These are phyloP conservation scores for Cladophialophora yegresii DNA, from an alignment of 2,329 filamentous ascomycete genomes.

Conservation along the genomic window DNA sequence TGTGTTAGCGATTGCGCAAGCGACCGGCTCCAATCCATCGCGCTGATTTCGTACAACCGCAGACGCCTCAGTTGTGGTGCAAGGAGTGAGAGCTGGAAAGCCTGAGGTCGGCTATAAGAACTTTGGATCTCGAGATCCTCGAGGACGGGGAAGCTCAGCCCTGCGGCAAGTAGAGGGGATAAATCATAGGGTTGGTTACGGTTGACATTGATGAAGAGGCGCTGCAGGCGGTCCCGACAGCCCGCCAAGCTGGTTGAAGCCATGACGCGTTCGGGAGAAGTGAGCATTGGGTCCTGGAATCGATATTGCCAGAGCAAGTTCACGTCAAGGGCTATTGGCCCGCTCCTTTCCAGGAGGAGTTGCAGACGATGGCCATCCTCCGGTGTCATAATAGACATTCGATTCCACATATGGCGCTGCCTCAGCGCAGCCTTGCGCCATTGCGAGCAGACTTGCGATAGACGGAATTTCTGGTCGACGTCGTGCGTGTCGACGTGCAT, in stretches of 20 bases:
- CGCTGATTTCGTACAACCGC: background rate
- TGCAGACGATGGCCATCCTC: background rate
- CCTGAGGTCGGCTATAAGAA: background rate
- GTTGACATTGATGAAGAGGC: background rate
- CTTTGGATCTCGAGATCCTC: conserved; percentile 1
- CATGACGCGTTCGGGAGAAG: background rate
- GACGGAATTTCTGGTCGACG: conserved; percentile 8
- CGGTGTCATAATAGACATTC: conserved; percentile 1
- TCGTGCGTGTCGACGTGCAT: background rate
- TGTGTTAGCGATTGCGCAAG: background rate
- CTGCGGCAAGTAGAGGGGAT: background rate
- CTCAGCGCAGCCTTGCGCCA: conserved; percentile 2
- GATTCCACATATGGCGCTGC: background rate
- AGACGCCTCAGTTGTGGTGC: conserved; percentile 1
- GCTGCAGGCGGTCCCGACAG: background rate
- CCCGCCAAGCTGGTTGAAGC: background rate
- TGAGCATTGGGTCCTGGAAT: background rate
- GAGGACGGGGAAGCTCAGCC: background rate
- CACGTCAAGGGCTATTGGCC: background rate
- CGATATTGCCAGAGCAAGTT: conserved; percentile 2
- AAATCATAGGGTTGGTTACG: background rate
- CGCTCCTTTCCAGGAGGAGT: background rate
- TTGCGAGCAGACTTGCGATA: conserved; percentile 4
- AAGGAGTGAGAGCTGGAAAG: background rate
- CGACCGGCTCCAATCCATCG: background rate